Conservation (phyloP, 257 asterid species). For the Nicotiana sylvestris region DNA sequence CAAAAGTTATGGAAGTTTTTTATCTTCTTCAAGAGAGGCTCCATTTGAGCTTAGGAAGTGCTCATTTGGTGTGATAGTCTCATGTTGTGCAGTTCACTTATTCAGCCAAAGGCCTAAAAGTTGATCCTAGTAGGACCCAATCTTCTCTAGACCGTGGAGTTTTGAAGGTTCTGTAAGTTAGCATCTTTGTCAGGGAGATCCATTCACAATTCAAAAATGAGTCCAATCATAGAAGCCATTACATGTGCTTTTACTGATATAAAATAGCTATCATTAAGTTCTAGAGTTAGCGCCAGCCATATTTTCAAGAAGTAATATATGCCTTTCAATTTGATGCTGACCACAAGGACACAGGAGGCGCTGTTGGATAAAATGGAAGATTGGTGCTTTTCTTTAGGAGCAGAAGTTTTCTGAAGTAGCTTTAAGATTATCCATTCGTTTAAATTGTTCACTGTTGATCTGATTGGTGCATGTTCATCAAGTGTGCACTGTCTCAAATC, state of each 20-base stretch:
- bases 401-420: not conserved
- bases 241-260: not conserved
- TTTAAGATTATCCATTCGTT: not conserved
- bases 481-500: not conserved
- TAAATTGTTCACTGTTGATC: not conserved
- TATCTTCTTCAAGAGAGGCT: not conserved
- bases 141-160: not conserved
- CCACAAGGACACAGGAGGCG: not conserved
- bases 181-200: not conserved
- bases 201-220: not conserved
- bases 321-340: not conserved
- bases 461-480: not conserved
- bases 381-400: not conserved
- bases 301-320: not conserved
- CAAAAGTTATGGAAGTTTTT: not conserved
- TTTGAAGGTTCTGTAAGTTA: not conserved
- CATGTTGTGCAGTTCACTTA: not conserved
- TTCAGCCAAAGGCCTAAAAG: not conserved
- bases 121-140: not conserved
- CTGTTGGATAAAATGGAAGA: not conserved
- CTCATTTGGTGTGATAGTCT: conserved; percentile 1
- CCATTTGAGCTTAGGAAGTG: conserved; percentile 2
- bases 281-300: not conserved
- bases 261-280: not conserved
- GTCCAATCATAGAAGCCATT: not conserved